Conservation (phyloP, 2,329 filamentous ascomycete species). For the Arthroderma sp. region DNA sequence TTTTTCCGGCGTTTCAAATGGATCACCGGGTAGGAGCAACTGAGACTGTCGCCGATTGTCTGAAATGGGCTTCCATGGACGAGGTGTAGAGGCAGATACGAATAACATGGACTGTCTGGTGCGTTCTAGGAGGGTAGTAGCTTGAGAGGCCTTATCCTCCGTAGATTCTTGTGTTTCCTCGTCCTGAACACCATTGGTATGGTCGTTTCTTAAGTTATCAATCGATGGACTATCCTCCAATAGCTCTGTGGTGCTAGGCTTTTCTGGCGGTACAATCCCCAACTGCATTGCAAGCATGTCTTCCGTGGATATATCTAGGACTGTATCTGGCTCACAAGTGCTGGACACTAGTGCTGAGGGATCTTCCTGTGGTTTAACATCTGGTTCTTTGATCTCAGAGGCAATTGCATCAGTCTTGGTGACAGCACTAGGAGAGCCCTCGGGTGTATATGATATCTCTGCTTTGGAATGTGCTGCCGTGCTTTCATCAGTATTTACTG, state of each 20-base stretch:
- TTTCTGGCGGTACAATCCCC: background rate
- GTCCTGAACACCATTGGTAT: background rate
- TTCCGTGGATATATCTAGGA: background rate
- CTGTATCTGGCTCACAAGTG: background rate
- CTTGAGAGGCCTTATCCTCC: constrained; percentile 14
- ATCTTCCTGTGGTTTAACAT: background rate
- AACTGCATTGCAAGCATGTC: background rate
- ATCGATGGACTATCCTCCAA: background rate
- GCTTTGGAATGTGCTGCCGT: background rate
- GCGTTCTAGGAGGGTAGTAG: constrained; percentile 54
- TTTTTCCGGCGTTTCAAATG: constrained; percentile 41
- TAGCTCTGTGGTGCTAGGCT: background rate
- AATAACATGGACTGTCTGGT: constrained; percentile 70
- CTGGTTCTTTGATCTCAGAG: background rate
- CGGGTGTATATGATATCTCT: background rate
- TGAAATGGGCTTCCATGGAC: constrained; percentile 16
- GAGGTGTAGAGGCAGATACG: constrained; percentile 30
- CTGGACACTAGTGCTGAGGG: background rate
- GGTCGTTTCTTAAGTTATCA: background rate
- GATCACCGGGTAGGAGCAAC: constrained; percentile 40
- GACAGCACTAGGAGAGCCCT: background rate
- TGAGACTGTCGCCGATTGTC: constrained; percentile 27
- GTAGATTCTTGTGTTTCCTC: background rate
- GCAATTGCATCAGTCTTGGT: background rate
- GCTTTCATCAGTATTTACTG: background rate